Percentiles rank a stretch among this genome's conserved stretches.
Evolutionary conservation across 106 monocot genomes (phyloP).

Genomic region (Dendrobium officinale): DNA sequence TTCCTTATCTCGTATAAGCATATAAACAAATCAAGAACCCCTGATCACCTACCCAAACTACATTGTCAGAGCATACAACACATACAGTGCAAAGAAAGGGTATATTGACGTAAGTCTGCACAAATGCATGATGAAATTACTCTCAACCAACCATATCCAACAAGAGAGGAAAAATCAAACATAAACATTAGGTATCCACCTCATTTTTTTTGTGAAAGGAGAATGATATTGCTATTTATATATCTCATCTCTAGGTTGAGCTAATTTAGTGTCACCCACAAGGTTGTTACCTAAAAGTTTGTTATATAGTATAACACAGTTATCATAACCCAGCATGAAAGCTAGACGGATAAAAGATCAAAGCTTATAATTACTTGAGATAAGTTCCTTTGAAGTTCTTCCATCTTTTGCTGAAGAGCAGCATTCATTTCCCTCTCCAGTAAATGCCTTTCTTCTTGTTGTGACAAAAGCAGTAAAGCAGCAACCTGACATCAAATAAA

Average conservation of each 20-base stretch:
- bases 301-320: background rate
- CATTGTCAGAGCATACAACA: background rate
- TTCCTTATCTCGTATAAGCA: background rate
- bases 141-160: background rate
- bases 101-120: background rate
- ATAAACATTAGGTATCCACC: background rate
- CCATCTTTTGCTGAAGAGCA: conserved; percentile 64
- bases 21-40: background rate
- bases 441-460: conserved; percentile 91
- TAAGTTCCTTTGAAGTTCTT: conserved; percentile 74
- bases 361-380: conserved; percentile 51
- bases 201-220: background rate
- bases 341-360: background rate
- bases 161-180: background rate
- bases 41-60: background rate
- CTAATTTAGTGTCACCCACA: background rate
- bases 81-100: background rate
- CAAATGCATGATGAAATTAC: no score
- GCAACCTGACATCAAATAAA: conserved; percentile 46
- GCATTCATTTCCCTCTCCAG: conserved; percentile 61
- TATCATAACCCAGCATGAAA: background rate
- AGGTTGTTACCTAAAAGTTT: background rate
- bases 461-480: conserved; percentile 80
- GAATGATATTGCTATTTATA: background rate
- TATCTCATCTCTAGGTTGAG: background rate